Conservation (phyloP, 306 rosid genomes). For the Lathyrus oleraceus region DNA sequence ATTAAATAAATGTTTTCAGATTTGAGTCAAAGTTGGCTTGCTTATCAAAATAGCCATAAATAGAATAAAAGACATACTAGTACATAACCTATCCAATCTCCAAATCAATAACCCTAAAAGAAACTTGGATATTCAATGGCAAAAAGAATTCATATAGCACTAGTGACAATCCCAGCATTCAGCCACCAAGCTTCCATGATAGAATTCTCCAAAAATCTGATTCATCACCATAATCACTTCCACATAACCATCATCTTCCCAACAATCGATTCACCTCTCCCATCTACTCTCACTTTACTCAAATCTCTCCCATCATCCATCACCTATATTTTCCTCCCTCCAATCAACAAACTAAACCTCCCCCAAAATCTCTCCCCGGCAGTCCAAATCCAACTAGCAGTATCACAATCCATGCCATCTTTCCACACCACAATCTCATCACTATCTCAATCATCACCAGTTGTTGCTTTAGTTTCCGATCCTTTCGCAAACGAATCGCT, state of each 20-base stretch:
- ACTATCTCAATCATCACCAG: slow-evolving; percentile 1
- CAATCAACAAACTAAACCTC: background rate
- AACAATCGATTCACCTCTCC: slow-evolving; percentile 4
- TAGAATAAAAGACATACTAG: background rate
- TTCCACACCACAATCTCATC: slow-evolving; percentile 8
- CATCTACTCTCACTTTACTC: slow-evolving; percentile 26
- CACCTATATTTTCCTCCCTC: slow-evolving; percentile 37
- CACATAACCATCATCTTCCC: slow-evolving; percentile 43
- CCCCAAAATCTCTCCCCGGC: slow-evolving; percentile 9
- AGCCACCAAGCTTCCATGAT: slow-evolving; percentile 41
- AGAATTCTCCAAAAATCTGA: slow-evolving; percentile 32
- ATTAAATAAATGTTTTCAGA: too few relatives aligned
- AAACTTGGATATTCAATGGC: slow-evolving; percentile 20
- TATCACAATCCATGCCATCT: slow-evolving; percentile 34
- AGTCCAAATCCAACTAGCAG: slow-evolving; percentile 10
- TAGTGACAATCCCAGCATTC: slow-evolving; percentile 24
- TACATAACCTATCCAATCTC: background rate
- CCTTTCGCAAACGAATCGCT: slow-evolving; percentile 31
- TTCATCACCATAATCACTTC: slow-evolving; percentile 28
- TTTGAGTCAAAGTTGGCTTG: background rate
- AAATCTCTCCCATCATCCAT: background rate
- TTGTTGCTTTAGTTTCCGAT: slow-evolving; percentile 35
- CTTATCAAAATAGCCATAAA: background rate
- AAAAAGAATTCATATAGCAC: slow-evolving; percentile 33
- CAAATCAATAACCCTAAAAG: background rate